Evolutionary conservation across 2,329 filamentous ascomycete species (phyloP).

Genomic region (Beauveria australis): DNA sequence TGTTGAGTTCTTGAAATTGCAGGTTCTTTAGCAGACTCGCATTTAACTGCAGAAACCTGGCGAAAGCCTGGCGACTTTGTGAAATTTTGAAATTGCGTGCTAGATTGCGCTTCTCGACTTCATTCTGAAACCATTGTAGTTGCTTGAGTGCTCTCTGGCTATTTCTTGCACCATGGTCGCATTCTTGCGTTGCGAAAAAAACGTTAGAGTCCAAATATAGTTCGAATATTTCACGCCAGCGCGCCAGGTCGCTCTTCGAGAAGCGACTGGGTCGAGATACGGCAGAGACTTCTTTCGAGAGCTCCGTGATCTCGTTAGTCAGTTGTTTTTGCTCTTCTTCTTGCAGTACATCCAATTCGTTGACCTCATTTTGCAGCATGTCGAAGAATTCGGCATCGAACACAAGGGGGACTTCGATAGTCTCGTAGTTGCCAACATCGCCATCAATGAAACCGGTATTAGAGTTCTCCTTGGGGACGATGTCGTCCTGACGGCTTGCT

Average conservation of each 20-base stretch:
- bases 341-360: conserved; percentile 60
- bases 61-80: conserved; percentile 56
- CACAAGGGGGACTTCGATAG: conserved; percentile 65
- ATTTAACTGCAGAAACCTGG: conserved; percentile 66
- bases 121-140: conserved; percentile 63
- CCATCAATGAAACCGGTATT: background rate
- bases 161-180: conserved; percentile 58
- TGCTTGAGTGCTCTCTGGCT: conserved; percentile 58
- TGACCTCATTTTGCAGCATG: conserved; percentile 63
- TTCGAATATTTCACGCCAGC: conserved; percentile 76
- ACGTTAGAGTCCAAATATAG: conserved; percentile 71
- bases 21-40: conserved; percentile 67
- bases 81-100: conserved; percentile 55
- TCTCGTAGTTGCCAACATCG: conserved; percentile 19
- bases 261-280: conserved; percentile 57
- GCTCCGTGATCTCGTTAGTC: conserved; percentile 49
- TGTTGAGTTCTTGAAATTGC: conserved; percentile 79
- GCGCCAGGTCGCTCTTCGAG: conserved; percentile 58
- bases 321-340: conserved; percentile 56
- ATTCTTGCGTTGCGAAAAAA: conserved; percentile 73
- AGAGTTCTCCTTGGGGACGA: background rate
- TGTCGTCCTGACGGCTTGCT: background rate
- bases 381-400: conserved; percentile 77
- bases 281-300: conserved; percentile 57
- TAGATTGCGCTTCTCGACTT: conserved; percentile 53